A percentile compares a stretch with the other conserved stretches of the same genome.
phyloP scores from a whole-genome alignment of 2,329 filamentous ascomycete species.

The Phialocephala subalpina region DNA sequence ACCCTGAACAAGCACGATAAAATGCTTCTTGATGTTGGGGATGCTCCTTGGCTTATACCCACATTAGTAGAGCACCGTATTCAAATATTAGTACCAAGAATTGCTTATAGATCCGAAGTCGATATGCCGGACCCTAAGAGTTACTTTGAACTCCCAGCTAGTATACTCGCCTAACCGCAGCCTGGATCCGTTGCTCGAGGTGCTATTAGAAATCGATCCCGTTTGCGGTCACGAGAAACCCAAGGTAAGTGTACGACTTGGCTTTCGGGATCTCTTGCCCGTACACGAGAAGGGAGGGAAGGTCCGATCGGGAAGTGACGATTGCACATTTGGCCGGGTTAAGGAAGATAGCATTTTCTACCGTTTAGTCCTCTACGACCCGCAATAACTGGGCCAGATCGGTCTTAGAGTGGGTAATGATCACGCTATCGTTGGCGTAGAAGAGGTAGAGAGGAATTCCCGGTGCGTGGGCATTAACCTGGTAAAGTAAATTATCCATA shows the following conservation, averaged over 20 bases:
- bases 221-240: background rate
- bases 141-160: conserved; percentile 3
- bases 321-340: background rate
- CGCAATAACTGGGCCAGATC: background rate
- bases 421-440: background rate
- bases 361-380: background rate
- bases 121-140: background rate
- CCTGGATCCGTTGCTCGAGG: conserved; percentile 1
- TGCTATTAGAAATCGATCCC: conserved; percentile 4
- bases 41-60: background rate
- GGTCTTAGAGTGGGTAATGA: conserved; percentile 7
- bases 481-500: conserved; percentile 7
- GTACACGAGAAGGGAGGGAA: background rate
- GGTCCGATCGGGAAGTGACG: background rate
- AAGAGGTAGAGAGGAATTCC: background rate
- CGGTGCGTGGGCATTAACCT: background rate
- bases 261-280: background rate
- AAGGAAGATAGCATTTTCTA: background rate
- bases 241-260: conserved; percentile 4
- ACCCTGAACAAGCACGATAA: background rate
- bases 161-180: background rate
- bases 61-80: conserved; percentile 5
- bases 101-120: conserved; percentile 6
- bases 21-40: background rate
- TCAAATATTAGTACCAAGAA: conserved; percentile 12